Evolutionary conservation across 2,329 filamentous ascomycete genomes (phyloP).

Genomic region (Apiospora arundinis): DNA sequence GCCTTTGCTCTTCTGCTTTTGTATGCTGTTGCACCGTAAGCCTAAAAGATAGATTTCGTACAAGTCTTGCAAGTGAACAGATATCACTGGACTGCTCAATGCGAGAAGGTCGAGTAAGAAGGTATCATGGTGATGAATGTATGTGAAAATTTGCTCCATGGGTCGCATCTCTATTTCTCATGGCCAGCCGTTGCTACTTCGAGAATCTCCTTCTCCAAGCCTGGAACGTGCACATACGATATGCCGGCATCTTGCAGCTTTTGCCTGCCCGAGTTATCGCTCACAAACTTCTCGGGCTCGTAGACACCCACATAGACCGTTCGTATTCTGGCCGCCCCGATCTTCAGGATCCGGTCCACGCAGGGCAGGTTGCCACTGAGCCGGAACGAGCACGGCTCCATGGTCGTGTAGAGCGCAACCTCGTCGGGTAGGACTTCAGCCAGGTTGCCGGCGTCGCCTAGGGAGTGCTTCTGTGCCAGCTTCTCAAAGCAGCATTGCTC

Average conservation of each 20-base stretch:
- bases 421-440: conserved; percentile 63
- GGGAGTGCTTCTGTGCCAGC: conserved; percentile 53
- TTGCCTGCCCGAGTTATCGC: conserved; percentile 75
- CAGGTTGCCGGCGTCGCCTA: conserved; percentile 27
- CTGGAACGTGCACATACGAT: conserved; percentile 72
- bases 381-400: conserved; percentile 82
- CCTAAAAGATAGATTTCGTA: too few species aligned
- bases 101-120: neutral
- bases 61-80: neutral
- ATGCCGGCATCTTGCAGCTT: conserved; percentile 77
- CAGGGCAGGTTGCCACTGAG: conserved; percentile 79
- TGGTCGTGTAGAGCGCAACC: conserved; percentile 83
- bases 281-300: conserved; percentile 91
- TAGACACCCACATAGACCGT: conserved; percentile 87
- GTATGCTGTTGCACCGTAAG: neutral
- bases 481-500: conserved; percentile 93
- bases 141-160: neutral
- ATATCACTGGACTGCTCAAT: neutral
- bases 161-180: conserved; percentile 27
- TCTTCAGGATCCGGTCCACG: conserved; percentile 76
- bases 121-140: neutral
- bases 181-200: conserved; percentile 86
- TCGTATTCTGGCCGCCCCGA: conserved; percentile 64
- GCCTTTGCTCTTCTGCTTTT: neutral
- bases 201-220: conserved; percentile 82